Base-by-base conservation (phyloP, 192 early-diverging fungal genomes). In the Coemansia sp. region DNA sequence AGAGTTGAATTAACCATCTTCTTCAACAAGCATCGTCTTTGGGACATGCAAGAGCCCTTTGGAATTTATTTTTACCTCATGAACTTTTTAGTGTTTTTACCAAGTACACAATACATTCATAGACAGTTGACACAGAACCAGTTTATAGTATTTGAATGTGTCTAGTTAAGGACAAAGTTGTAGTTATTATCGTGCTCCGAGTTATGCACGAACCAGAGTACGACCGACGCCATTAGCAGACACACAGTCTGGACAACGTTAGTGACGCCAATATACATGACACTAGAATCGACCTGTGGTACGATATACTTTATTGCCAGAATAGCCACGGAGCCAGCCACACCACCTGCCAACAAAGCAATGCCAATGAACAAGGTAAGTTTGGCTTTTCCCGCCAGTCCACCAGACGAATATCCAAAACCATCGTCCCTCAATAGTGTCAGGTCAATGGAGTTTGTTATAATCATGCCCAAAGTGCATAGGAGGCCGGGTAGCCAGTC, bases 351-450 rank as follows among this genome's bases (percentile, higher is more conserved):
- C 32, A 86, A 38, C n/a, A 86, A 59, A 2, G 84, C 84, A 60
- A 86, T 86, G 37, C 84, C 84, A 62, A 86, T 86, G 42, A 86
- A 86, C 62, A 86, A 39, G 3, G 80, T 83, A 26, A 86, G 65
- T 49, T 86, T 86, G 30, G 84, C 84, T 63, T 82, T 82, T 1
- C 80, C 77, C 0, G 84, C 84, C 50, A 83, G 58, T 11, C 70
- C 72, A 4, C 62, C 67, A 2, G 71, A 70, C 1, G 67, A 66
- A 30, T 83, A 82, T 3, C 77, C 77, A 50, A 82, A 82, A n/a
- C 74, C 63, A 65, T 86, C 84, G 59, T 86, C 84, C 38, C 75
- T 66, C 53, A 86, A 44, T 10, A 86, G 67, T 47, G 77, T 70
- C 19, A 86, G 64, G 73, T 86, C 84, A 37, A 86, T 86, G 2